A percentile compares a stretch with the other conserved stretches of the same genome.
phyloP scores from a whole-genome alignment of 805 yeast species.

The Yamadazyma kitorensis region DNA sequence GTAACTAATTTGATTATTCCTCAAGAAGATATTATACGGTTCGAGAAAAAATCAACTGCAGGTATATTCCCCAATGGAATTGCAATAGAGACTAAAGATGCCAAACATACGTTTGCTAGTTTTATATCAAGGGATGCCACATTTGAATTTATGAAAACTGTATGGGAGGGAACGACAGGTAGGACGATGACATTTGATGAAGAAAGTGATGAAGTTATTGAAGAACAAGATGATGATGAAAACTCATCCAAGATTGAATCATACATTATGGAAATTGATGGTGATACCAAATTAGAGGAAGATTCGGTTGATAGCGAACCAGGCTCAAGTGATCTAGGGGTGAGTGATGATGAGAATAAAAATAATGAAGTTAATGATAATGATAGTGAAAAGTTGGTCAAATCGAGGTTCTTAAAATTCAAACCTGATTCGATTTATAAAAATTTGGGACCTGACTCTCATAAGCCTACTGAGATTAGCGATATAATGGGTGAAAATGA shows the following conservation, averaged over 20 bases:
- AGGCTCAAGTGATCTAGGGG: constrained; percentile 2
- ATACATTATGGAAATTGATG: constrained; percentile 40
- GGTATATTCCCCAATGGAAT: constrained; percentile 93
- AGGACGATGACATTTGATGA: constrained; percentile 15
- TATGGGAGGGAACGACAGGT: constrained; percentile 57
- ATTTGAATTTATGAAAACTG: constrained; percentile 60
- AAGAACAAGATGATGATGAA: constrained; percentile 13
- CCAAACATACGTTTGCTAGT: constrained; percentile 79
- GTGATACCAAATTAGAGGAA: constrained; percentile 19
- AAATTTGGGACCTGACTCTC: constrained; percentile 65
- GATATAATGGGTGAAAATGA: constrained; percentile 24
- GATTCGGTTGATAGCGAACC: no score
- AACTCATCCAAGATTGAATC: constrained; percentile 18
- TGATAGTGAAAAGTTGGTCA: no score
- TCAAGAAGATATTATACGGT: constrained; percentile 61
- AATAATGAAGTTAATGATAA: constrained; percentile 3
- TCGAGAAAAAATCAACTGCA: constrained; percentile 83
- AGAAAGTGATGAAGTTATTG: constrained; percentile 31
- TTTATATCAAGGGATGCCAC: constrained; percentile 81
- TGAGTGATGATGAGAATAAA: constrained; percentile 4
- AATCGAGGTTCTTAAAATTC: no score
- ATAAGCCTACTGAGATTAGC: constrained; percentile 51
- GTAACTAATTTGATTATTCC: constrained; percentile 76
- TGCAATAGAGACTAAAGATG: constrained; percentile 58
- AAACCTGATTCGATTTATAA: constrained; percentile 37